phyloP scores from a whole-genome alignment of 306 rosid species.

The Castanea mollissima region DNA sequence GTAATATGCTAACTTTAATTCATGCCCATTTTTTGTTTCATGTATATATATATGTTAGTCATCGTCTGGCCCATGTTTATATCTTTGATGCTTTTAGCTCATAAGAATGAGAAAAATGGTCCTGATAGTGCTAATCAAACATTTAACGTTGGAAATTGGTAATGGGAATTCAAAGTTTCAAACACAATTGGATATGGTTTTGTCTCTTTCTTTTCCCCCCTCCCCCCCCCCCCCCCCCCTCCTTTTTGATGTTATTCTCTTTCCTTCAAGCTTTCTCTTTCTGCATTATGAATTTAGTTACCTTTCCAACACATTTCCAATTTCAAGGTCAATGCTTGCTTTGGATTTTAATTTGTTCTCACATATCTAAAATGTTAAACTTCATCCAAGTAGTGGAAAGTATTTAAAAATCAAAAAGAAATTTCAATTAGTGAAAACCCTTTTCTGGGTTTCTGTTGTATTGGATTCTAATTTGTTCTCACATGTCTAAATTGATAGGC shows the following conservation, averaged over 20 bases:
- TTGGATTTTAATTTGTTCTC: neutral
- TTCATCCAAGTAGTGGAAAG: neutral
- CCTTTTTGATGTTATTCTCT: neutral
- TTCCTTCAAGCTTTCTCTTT: neutral
- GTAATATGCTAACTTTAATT: neutral
- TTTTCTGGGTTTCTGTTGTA: no score
- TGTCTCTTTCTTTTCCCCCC: neutral
- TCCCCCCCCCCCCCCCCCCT: rapidly evolving
- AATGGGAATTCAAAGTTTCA: neutral
- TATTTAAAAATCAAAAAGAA: no score
- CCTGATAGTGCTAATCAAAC: neutral
- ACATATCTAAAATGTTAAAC: neutral
- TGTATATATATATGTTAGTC: neutral
- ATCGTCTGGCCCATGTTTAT: neutral
- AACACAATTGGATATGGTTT: no score
- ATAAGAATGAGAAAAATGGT: no score
- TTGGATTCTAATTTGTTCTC: neutral
- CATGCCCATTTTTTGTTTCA: neutral
- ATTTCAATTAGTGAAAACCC: no score
- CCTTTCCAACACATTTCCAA: neutral
- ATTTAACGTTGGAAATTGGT: neutral
- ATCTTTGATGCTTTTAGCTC: no score
- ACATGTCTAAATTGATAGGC: neutral
- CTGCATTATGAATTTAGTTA: neutral
- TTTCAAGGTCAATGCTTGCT: neutral